phyloP scores from a whole-genome alignment of 2,329 filamentous ascomycete species.

The Trichoderma cornu-damae region DNA sequence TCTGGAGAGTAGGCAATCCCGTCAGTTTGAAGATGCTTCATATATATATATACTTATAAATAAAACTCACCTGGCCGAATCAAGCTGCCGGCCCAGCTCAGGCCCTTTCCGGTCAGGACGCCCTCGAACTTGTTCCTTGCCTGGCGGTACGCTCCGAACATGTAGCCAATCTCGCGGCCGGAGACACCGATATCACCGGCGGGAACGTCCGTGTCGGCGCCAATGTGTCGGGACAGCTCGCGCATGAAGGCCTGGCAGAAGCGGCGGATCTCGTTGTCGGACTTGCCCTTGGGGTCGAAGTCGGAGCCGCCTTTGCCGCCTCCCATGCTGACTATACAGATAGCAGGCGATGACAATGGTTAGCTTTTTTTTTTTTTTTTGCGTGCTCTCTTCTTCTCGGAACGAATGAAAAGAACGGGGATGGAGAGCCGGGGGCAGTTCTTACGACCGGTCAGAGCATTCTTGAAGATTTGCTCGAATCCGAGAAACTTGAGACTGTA shows the following conservation, averaged over 20 bases:
- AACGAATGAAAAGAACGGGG: not conserved
- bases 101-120: constrained; percentile 92
- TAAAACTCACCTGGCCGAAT: constrained; percentile 66
- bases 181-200: constrained; percentile 95
- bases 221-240: constrained; percentile 92
- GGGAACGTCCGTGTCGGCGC: constrained; percentile 90
- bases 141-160: constrained; percentile 91
- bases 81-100: constrained; percentile 84
- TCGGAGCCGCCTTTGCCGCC: constrained; percentile 97
- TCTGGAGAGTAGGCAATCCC: constrained; percentile 42
- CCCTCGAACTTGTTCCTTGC: constrained; percentile 90
- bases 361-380: not conserved
- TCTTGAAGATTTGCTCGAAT: constrained; percentile 99
- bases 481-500: constrained; percentile 84
- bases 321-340: constrained; percentile 73
- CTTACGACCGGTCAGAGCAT: constrained; percentile 90
- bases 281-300: constrained; percentile 99
- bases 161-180: constrained; percentile 85
- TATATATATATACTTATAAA: too few relatives aligned
- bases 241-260: constrained; percentile 97
- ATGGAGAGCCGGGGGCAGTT: constrained; percentile 26
- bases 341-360: constrained; percentile 22
- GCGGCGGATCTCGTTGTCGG: constrained; percentile 91
- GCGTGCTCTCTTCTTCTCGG: too few relatives aligned
- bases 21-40: too few relatives aligned